Evolutionary conservation across 2,329 filamentous ascomycete genomes (phyloP).

Genomic region (Xylariomycetidae sp.): DNA sequence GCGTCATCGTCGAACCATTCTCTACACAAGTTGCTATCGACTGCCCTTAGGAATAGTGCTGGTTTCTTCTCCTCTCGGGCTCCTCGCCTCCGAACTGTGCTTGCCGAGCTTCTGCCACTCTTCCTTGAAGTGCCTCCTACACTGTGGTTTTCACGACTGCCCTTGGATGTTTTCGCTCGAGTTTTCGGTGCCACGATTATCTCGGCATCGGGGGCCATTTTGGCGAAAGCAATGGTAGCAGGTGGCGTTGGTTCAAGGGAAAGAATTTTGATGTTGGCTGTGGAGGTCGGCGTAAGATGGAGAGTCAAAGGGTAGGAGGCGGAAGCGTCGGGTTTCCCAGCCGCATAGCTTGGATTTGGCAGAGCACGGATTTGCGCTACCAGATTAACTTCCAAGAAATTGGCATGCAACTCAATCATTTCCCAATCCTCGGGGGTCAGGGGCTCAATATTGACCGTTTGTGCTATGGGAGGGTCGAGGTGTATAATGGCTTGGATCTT

Average conservation of each 20-base stretch:
- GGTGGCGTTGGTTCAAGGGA: slow-evolving; percentile 73
- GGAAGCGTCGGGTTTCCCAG: slow-evolving; percentile 44
- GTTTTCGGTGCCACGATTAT: slow-evolving; percentile 96
- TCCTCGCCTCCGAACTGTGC: slow-evolving; percentile 57
- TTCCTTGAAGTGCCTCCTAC: slow-evolving; percentile 74
- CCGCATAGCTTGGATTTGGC: slow-evolving; percentile 71
- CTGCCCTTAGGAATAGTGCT: slow-evolving; percentile 71
- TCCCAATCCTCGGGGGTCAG: slow-evolving; percentile 96
- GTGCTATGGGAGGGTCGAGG: slow-evolving; percentile 82
- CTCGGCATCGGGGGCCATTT: slow-evolving; percentile 89
- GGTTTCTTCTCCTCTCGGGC: slow-evolving; percentile 62
- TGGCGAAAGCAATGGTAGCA: slow-evolving; percentile 72
- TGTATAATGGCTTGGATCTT: slow-evolving; percentile 72
- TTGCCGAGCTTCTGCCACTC: slow-evolving; percentile 70
- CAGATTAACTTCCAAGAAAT: slow-evolving; percentile 90
- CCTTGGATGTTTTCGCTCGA: slow-evolving; percentile 63
- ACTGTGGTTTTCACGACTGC: slow-evolving; percentile 71
- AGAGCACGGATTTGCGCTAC: slow-evolving; percentile 88
- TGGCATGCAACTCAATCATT: slow-evolving; percentile 95
- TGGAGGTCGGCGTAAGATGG: slow-evolving; percentile 91
- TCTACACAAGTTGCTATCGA: slow-evolving; percentile 64
- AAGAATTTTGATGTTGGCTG: slow-evolving; percentile 82
- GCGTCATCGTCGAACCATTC: slow-evolving; percentile 76
- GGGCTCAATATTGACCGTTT: slow-evolving; percentile 96
- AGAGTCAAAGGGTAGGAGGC: slow-evolving; percentile 77